These are phyloP conservation scores for Cercophora samala DNA, from an alignment of 495 filamentous ascomycete genomes.

Conservation along the genomic window DNA sequence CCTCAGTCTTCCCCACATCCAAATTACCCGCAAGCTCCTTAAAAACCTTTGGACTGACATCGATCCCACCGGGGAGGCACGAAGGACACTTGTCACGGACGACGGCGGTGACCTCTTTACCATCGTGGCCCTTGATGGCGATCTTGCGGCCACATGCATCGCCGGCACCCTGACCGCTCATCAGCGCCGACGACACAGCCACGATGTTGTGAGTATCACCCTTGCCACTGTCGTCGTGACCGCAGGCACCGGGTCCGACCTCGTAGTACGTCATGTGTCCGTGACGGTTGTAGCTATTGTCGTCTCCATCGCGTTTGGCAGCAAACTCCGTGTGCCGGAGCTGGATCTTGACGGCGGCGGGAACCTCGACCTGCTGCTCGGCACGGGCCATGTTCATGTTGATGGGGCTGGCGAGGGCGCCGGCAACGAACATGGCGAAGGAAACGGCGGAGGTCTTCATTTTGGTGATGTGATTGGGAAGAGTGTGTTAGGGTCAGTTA, in stretches of 20 bases:
- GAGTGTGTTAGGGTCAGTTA: constrained; percentile 12
- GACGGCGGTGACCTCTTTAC: constrained; percentile 51
- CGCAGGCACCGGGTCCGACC: constrained; percentile 41
- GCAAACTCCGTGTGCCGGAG: background rate
- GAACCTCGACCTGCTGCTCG: background rate
- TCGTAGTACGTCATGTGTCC: constrained; percentile 47
- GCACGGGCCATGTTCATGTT: background rate
- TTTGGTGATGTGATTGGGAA: constrained; percentile 8
- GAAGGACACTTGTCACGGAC: constrained; percentile 72
- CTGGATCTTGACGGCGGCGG: background rate
- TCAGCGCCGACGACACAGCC: constrained; percentile 34
- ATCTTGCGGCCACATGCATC: constrained; percentile 61
- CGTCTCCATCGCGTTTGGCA: background rate
- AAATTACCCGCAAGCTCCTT: constrained; percentile 36
- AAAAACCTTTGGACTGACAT: constrained; percentile 47
- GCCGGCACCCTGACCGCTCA: constrained; percentile 45
- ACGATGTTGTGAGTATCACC: constrained; percentile 38
- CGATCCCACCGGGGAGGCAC: constrained; percentile 45
- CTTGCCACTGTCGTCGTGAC: constrained; percentile 36
- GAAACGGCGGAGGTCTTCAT: constrained; percentile 14
- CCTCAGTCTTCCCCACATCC: constrained; percentile 27
- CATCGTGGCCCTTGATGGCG: constrained; percentile 49
- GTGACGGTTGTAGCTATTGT: constrained; percentile 10
- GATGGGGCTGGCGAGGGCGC: constrained; percentile 11
- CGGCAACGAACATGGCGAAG: constrained; percentile 9